Conservation (phyloP, 768 basidiomycete genomes). For the Guyanaporus albipodus region DNA sequence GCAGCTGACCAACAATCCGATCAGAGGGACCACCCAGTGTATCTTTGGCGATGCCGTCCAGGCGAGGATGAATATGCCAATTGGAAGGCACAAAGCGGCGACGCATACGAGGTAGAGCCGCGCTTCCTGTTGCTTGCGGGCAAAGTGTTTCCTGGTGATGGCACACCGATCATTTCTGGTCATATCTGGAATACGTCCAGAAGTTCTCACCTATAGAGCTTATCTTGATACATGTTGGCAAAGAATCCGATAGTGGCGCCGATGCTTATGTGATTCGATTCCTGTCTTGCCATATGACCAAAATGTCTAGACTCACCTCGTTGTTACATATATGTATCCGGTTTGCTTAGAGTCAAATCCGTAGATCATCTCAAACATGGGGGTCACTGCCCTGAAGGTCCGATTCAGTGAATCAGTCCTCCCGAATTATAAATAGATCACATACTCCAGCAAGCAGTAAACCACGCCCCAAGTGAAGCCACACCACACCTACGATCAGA, state of each 20-base stretch:
- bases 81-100: conserved; percentile 50
- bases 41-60: conserved; percentile 57
- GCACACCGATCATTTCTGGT: conserved; percentile 7
- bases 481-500: conserved; percentile 48
- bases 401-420: background rate
- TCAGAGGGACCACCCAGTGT: conserved; percentile 51
- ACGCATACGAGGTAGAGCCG: conserved; percentile 53
- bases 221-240: conserved; percentile 45
- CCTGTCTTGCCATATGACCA: background rate
- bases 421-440: background rate
- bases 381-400: conserved; percentile 44
- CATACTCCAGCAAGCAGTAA: conserved; percentile 60
- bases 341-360: conserved; percentile 56
- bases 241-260: conserved; percentile 46
- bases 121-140: conserved; percentile 46
- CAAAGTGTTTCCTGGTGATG: conserved; percentile 21
- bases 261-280: conserved; percentile 36
- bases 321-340: conserved; percentile 53
- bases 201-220: conserved; percentile 40
- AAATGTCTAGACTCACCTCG: conserved; percentile 38
- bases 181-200: conserved; percentile 6
- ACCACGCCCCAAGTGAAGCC: conserved; percentile 74
- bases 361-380: conserved; percentile 53
- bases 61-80: conserved; percentile 65
- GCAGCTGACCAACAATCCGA: conserved; percentile 20